Evolutionary conservation across 2,329 filamentous ascomycete species (phyloP), one percentile per base, ranked within the genome.

Genomic region (Cladosporium cucumerinum): DNA sequence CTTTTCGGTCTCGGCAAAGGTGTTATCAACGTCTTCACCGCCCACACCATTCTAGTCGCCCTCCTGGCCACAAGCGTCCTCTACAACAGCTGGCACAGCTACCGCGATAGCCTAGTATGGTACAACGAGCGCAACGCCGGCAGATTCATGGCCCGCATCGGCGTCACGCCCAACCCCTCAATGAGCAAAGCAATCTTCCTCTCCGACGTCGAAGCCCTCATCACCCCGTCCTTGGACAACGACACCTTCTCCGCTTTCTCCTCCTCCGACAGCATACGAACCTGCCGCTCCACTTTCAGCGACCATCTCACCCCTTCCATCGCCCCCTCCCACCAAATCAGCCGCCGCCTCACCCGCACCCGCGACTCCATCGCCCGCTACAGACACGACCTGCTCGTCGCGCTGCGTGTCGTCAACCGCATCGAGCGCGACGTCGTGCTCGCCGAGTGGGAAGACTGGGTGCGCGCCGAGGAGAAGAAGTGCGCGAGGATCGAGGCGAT

Each of bases 371-470:
- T 99, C 0, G 94, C 91, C 0, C 82, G 86, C 2, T 95, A 97
- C 75, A 85, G 95, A 2, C 92, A 99, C 76, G 93, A 98, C 74
- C 82, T 99, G 23, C 80, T 98, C 2, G 93, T 99, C 5, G 93
- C 93, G 5, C 87, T 98, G 81, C 87, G 93, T 5, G 86, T 97
- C 2, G 89, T 98, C 66, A 97, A 98, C 78, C 89, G 85, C 65
- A 87, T 98, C 30, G 95, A 98, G 81, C 85, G 86, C 65, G 93
- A 97, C 76, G 89, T 97, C 76, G 78, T 98, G 62, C 86, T 87
- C 72, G 89, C 90, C 0, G 94, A 97, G 77, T 99, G 93, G 89
- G 93, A 97, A 79, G 91, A 91, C 68, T 99, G 94, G 93, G 84
- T 98, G 32, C 78, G 85, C 3, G 89, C 91, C 69, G 95, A 99